A percentile compares a stretch with the other conserved stretches of the same genome.
Evolutionary conservation across 129 eudicot species (phyloP).

Genomic region (Centella asiatica): DNA sequence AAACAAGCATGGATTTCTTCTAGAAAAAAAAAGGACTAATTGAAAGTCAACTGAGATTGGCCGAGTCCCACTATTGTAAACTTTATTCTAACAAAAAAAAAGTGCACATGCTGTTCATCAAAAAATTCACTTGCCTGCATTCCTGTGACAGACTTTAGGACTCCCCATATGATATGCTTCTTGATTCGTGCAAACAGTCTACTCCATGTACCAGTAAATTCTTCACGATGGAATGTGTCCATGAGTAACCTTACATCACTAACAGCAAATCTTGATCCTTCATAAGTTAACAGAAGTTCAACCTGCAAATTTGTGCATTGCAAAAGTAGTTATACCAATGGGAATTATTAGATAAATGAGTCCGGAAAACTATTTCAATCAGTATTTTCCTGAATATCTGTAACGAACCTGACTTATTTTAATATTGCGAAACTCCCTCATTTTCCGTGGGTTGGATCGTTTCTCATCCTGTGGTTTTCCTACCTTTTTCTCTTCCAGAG

Average conservation of each 20-base stretch:
- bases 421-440: conserved; percentile 92
- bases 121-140: conserved; percentile 58
- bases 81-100: not conserved
- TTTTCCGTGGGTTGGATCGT: conserved; percentile 58
- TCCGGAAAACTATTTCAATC: too few relatives aligned
- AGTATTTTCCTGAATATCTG: not conserved
- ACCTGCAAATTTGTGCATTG: conserved; percentile 61
- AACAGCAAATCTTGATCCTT: conserved; percentile 91
- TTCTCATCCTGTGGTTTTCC: conserved; percentile 67
- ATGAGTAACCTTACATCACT: conserved; percentile 83
- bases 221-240: conserved; percentile 86
- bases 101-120: not conserved
- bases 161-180: conserved; percentile 97
- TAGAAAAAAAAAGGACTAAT: too few relatives aligned
- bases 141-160: conserved; percentile 91
- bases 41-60: too few relatives aligned
- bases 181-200: conserved; percentile 86
- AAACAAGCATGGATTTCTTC: too few relatives aligned
- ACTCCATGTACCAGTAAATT: conserved; percentile 92
- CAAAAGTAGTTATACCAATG: too few relatives aligned
- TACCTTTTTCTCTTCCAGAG: conserved; percentile 76
- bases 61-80: too few relatives aligned
- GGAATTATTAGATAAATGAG: too few relatives aligned
- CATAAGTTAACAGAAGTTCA: conserved; percentile 79
- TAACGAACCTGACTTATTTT: conserved; percentile 88